A percentile compares a stretch with the other conserved stretches of the same genome.
Conservation (phyloP, 148 eudicot species). For the Silene latifolia region DNA sequence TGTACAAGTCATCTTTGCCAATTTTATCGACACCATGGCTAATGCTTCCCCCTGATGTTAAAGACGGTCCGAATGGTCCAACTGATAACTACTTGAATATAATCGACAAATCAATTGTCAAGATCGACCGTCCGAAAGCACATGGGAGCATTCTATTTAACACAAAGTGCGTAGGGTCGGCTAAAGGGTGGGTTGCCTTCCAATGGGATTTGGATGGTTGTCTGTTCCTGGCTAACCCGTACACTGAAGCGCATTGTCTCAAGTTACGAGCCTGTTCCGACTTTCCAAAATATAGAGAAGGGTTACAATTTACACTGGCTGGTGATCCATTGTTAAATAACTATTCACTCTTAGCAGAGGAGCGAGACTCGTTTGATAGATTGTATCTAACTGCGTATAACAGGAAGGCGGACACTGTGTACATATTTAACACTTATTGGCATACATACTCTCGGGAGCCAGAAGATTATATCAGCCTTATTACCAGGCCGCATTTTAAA, state of each 20-base stretch:
- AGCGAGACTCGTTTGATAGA: no score
- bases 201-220: neutral
- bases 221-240: neutral
- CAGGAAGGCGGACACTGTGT: neutral
- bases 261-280: no score
- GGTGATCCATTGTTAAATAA: no score
- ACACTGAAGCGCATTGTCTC: no score
- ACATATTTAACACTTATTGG: no score
- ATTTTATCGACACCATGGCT: neutral
- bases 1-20: neutral
- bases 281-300: neutral
- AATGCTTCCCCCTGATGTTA: slow-evolving; percentile 1
- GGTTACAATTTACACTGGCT: no score
- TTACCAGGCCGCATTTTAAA: no score
- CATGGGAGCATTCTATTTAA: neutral
- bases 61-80: slow-evolving; percentile 1
- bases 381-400: neutral
- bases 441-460: no score
- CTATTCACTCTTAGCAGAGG: no score
- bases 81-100: slow-evolving; percentile 1
- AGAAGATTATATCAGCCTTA: no score
- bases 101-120: no score
- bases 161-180: neutral
- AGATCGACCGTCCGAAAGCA: neutral
- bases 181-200: neutral